These are phyloP conservation scores for Epichloe coenophiala DNA, from an alignment of 2,329 filamentous ascomycete species.

Conservation along the genomic window DNA sequence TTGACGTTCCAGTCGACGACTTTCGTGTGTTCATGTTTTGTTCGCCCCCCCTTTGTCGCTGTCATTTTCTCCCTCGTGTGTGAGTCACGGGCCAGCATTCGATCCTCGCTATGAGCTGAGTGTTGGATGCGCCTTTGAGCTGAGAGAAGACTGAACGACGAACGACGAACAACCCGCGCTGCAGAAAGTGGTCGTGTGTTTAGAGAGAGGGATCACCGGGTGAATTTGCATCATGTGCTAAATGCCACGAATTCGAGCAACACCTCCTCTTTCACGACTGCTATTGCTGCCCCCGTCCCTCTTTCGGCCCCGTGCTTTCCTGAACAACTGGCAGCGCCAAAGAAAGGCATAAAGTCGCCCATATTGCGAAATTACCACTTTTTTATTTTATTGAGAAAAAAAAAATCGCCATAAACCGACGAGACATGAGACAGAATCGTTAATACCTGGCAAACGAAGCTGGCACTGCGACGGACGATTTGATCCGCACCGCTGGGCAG, in stretches of 20 bases:
- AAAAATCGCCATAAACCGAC: background rate
- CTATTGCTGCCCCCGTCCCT: background rate
- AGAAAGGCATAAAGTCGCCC: background rate
- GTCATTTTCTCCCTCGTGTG: background rate
- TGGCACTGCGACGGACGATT: background rate
- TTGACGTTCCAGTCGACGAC: conserved; percentile 4
- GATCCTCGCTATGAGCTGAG: conserved; percentile 4
- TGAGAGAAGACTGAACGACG: background rate
- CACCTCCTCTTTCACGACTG: conserved; percentile 1
- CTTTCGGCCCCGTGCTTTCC: background rate
- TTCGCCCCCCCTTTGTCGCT: background rate
- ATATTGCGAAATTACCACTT: background rate
- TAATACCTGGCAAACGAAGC: conserved; percentile 1
- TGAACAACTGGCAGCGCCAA: background rate
- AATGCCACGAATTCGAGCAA: conserved; percentile 3
- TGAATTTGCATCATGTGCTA: conserved; percentile 6
- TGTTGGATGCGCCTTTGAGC: conserved; percentile 1
- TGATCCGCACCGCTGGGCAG: background rate
- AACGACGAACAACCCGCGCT: conserved; percentile 1
- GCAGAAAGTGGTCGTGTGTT: background rate
- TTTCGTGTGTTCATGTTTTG: conserved; percentile 1
- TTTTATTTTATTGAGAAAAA: background rate
- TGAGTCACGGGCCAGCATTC: conserved; percentile 1
- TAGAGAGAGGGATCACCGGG: background rate
- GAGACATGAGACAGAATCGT: conserved; percentile 6